Evolutionary conservation across 2,329 filamentous ascomycete species (phyloP), one percentile per base, ranked within the genome.

Genomic region (Orbilia javanica): DNA sequence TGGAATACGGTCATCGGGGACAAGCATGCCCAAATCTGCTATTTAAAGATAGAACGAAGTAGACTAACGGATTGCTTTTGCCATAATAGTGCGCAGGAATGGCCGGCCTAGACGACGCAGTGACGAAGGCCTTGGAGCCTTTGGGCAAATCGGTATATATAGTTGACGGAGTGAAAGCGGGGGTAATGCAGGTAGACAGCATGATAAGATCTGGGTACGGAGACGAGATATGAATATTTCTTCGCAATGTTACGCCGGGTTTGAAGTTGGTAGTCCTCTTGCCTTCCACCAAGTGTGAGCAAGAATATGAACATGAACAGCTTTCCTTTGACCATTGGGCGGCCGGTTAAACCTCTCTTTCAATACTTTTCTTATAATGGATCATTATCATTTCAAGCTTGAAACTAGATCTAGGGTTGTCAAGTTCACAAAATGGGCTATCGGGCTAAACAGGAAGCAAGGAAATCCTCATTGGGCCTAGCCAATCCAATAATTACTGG

Each of bases 31-130:
- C 20, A 64, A 31, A n/a, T 50, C 25, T 29, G 57, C 13, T 15
- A 46, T 6, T 15, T 8, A 27, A 42, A 7, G 34, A 42, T n/a
- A 27, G 55, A 60, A 39, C 20, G 11, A 20, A 62, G 48, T 20
- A 57, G 65, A 70, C 72, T 76, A 52, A 76, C 50, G 7, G 29
- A 36, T 20, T 29, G 13, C 22, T 67, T 11, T 27, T n/a, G 63
- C 27, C 50, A 65, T 11, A 18, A 72, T 62, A 79, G 57, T 97
- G 94, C 83, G 94, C 93, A 1, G 94, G 94, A 0, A 97, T 97
- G 94, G 90, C 91, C 0, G 94, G 94, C 0, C 87, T 97, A 84
- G 92, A 96, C 81, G 86, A 89, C 46, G 91, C 91, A 74, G 93
- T 97, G 44, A 88, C 91, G 36, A 87, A 88, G 50, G 91, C 91